Evolutionary conservation across 257 asterid genomes (phyloP), one percentile per base, ranked within the genome.

Genomic region (Scutellaria baicalensis): DNA sequence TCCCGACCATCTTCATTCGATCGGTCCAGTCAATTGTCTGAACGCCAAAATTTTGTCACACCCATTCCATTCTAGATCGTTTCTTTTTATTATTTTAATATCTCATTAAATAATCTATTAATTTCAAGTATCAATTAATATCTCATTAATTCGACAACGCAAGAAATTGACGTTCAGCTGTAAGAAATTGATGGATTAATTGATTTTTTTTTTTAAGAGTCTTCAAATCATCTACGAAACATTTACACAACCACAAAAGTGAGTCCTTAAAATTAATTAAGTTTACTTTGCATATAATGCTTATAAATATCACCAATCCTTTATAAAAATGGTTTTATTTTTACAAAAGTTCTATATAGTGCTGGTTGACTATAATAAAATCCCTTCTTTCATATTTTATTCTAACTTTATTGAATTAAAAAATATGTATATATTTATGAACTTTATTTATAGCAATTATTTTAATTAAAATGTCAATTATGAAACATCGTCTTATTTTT

Each of bases 11-110:
- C 80, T 75, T 36, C 71, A 21, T 55, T 48, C 77, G 51, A 64
- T 62, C 36, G 66, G 78, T 77, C 77, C 74, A 66, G 62, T 50
- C 74, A 42, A 40, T 67, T 77, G 74, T 71, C 77, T 16, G 61
- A 56, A 70, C 21, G 50, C 68, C 21, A 49, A 49, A 8, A 13
- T 48, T 50, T 66, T 44, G 74, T 62, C 45, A 16, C 20, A 65
- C 12, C 31, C 61, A 17, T 66, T 66, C 31, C 61, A 17, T 66
- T 66, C 66, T 66, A 65, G 38, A 70, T 57, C 6, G 21, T 52
- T 56, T 61, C 3, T 31, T 31, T 68, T 43, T 3, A 9, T 60
- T 35, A 20, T 6, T 31, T 52, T 0, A 6, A 38, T 13, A 4
- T 23, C 6, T 8, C 9, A 9, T 33, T 13, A 33, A 35, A 12